phyloP scores from a whole-genome alignment of 495 filamentous ascomycete species.

The Penicillium herquei region DNA sequence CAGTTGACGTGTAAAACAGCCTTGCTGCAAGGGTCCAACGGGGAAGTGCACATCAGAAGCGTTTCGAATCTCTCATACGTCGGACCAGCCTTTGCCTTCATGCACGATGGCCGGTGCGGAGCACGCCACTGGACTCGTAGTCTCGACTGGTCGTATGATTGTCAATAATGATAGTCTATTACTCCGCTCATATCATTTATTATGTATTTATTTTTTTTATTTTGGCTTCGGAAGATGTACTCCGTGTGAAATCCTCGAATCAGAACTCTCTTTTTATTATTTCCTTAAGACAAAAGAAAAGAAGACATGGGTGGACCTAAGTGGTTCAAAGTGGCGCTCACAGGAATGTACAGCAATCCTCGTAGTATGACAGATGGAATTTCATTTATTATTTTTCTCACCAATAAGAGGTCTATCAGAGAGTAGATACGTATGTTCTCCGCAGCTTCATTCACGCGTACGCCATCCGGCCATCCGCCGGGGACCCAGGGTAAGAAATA shows the following conservation, averaged over 20 bases:
- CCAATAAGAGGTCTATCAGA: not conserved
- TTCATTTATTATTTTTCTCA: not conserved
- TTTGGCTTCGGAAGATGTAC: not conserved
- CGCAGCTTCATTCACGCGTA: not conserved
- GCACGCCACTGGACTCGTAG: not conserved
- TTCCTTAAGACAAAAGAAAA: not conserved
- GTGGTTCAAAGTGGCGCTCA: not conserved
- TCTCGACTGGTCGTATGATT: conserved; percentile 9
- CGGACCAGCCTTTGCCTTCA: conserved; percentile 9
- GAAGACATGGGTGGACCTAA: not conserved
- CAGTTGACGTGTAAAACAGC: conserved; percentile 8
- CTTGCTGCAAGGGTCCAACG: conserved; percentile 19
- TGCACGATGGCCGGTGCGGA: not conserved
- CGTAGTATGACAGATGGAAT: too few relatives aligned
- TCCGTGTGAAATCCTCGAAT: not conserved
- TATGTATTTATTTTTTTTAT: not conserved
- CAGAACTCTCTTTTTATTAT: not conserved
- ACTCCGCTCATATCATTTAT: too few relatives aligned
- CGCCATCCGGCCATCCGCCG: not conserved
- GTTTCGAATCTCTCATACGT: conserved; percentile 12
- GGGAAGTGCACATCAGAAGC: not conserved
- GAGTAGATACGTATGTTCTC: not conserved
- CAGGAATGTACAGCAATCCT: too few relatives aligned
- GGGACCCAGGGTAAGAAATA: not conserved
- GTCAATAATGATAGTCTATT: not conserved